Base-by-base conservation (phyloP, 2,329 filamentous ascomycete species). In the Chaetothyriales sp. region DNA sequence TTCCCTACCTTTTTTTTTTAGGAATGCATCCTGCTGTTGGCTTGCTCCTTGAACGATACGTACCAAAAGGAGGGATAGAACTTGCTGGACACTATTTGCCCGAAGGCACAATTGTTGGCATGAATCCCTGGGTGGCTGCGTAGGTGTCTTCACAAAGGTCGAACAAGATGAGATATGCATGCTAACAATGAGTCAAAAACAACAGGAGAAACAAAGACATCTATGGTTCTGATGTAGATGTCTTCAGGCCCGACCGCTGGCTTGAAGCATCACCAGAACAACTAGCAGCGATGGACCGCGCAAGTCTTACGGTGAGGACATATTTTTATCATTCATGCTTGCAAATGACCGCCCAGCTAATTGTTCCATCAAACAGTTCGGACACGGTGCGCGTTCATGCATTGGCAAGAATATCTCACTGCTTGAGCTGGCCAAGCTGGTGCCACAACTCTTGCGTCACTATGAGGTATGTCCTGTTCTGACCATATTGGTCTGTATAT, bases 191-290 rank as follows among this genome's bases (percentile, higher is more conserved):
- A 50, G 15, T n/a, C 22, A 19, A 12, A 9, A 47, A 28, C 28
- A 47, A 28, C 28, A 56, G 51, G n/a, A 51, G 54, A 39, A 49
- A 53, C 19, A 64, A 63, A 45, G 70, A 73, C 44, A 57, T 71
- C 26, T 75, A 48, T 28, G 55, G 57, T 3, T 5, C 26, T 5
- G 81, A 87, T 54, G 77, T 78, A 0, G 79, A 86, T 43, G 64
- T 62, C 0, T 90, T 76, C 63, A 67, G 79, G 9, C 84, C 84
- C 0, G 84, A 88, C 65, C 66, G 84, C 46, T 89, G 84, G 74
- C 61, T 75, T 3, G 70, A 76, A 86, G 83, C 46, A 5, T 46
- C 50, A 3, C 22, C 46, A 0, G 65, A 66, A 5, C 66, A 70
- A 56, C 61, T 73, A 12, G 65, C 64, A 53, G 70, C 71, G 52